These are phyloP conservation scores for Candida silvatica DNA, from an alignment of 805 yeast genomes.

Conservation along the genomic window DNA sequence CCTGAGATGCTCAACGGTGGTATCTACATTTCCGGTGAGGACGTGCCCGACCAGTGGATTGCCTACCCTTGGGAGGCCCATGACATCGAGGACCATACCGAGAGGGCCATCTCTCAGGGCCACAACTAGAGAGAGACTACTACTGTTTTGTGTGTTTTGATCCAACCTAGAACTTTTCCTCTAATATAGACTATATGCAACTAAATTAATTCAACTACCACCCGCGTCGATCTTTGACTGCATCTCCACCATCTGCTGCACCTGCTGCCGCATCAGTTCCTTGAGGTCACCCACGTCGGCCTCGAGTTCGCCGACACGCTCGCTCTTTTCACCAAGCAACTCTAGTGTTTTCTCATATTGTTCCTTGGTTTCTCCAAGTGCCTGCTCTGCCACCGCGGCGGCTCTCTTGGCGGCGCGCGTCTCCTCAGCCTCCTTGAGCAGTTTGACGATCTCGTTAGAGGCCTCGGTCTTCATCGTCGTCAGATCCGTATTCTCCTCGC, in stretches of 20 bases:
- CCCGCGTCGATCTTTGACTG: too few relatives aligned
- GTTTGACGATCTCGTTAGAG: conserved; percentile 55
- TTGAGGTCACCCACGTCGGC: conserved; percentile 89
- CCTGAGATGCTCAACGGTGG: conserved; percentile 52
- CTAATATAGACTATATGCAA: too few relatives aligned
- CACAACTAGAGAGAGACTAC: conserved; percentile 27
- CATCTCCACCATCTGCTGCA: conserved; percentile 73
- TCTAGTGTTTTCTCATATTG: conserved; percentile 45
- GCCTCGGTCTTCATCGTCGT: conserved; percentile 53
- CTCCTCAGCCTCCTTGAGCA: conserved; percentile 48
- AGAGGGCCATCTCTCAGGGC: conserved; percentile 57
- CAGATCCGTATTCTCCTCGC: conserved; percentile 52
- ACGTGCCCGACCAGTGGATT: conserved; percentile 74
- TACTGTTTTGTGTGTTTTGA: not conserved
- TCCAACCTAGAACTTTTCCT: too few relatives aligned
- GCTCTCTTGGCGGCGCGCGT: conserved; percentile 24
- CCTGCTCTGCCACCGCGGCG: conserved; percentile 13
- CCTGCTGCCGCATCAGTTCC: conserved; percentile 74
- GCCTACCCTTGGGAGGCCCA: conserved; percentile 88
- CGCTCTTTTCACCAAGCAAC: conserved; percentile 80
- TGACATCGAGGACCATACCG: conserved; percentile 74
- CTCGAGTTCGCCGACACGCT: conserved; percentile 71
- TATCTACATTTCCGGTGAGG: conserved; percentile 64
- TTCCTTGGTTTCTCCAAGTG: conserved; percentile 10
- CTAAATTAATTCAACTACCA: too few relatives aligned